These are phyloP conservation scores for Penicillium daleae DNA, from an alignment of 495 filamentous ascomycete species.

Conservation along the genomic window DNA sequence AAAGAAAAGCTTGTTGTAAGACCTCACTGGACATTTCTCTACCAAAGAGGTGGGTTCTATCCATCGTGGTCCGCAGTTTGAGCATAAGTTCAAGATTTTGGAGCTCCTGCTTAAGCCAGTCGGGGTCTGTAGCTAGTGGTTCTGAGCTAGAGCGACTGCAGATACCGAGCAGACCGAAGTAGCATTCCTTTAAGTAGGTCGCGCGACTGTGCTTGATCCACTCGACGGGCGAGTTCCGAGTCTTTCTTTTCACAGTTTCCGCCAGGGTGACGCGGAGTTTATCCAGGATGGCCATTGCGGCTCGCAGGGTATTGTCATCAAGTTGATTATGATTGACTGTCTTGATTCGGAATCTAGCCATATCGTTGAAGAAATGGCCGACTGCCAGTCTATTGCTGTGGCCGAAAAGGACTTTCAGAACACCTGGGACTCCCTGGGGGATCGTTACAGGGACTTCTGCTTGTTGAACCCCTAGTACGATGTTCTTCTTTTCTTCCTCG, in stretches of 20 bases:
- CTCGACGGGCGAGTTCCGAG: not conserved
- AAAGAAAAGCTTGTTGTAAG: constrained; percentile 3
- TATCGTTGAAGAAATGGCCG: not conserved
- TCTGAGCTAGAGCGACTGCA: not conserved
- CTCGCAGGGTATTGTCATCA: not conserved
- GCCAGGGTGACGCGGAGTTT: not conserved
- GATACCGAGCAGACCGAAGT: not conserved
- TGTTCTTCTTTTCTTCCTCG: not conserved
- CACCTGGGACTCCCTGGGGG: not conserved
- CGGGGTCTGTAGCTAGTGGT: not conserved
- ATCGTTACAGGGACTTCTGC: not conserved
- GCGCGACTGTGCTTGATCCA: not conserved
- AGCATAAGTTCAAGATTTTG: not conserved
- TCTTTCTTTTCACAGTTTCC: not conserved
- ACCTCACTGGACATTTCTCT: not conserved
- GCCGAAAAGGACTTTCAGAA: constrained; percentile 9
- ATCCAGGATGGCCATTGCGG: not conserved
- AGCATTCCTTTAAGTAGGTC: not conserved
- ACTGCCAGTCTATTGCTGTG: not conserved
- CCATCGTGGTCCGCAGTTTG: not conserved
- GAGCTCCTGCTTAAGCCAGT: not conserved
- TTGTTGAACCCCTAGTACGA: not conserved
- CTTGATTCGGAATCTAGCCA: not conserved
- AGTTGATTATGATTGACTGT: not conserved
- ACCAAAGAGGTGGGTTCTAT: not conserved